These are phyloP conservation scores for Hamamelis virginiana DNA, from an alignment of 164 flowering plant species.

Conservation along the genomic window DNA sequence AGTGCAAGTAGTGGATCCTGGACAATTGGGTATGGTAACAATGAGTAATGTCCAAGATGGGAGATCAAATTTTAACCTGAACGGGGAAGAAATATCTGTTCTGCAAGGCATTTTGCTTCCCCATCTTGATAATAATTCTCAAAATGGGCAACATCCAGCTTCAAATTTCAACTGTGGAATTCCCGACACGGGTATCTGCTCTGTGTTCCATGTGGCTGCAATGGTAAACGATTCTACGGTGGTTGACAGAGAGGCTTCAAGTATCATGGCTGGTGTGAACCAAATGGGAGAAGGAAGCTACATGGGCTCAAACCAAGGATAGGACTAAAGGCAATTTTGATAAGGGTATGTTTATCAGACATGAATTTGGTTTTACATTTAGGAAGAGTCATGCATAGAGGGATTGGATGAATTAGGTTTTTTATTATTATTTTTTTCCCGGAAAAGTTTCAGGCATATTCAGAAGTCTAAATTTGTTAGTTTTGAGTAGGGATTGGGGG, in stretches of 20 bases:
- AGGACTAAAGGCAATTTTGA: not conserved
- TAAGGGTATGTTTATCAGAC: too few relatives aligned
- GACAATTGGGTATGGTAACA: not conserved
- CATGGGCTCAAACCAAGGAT: not conserved
- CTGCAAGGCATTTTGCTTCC: not conserved
- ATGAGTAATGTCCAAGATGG: conserved; percentile 1
- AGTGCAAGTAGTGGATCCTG: conserved; percentile 5
- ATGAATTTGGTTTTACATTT: too few relatives aligned
- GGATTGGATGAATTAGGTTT: too few relatives aligned
- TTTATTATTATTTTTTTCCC: too few relatives aligned
- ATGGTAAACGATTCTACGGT: not conserved
- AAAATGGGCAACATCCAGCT: conserved; percentile 8
- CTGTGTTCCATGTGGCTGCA: not conserved
- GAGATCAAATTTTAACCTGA: not conserved
- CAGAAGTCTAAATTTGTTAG: too few relatives aligned
- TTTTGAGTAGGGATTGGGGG: not conserved
- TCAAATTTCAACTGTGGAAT: conserved; percentile 10
- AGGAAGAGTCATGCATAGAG: too few relatives aligned
- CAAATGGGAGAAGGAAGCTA: not conserved
- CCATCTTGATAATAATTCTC: conserved; percentile 1
- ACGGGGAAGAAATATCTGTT: not conserved
- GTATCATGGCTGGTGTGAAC: not conserved
- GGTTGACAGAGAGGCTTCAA: conserved; percentile 8
- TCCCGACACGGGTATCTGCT: conserved; percentile 4
- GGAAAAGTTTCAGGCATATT: too few relatives aligned